These are phyloP conservation scores for Rhizoctonia solani DNA, from an alignment of 1,284 basidiomycete genomes.

Conservation along the genomic window DNA sequence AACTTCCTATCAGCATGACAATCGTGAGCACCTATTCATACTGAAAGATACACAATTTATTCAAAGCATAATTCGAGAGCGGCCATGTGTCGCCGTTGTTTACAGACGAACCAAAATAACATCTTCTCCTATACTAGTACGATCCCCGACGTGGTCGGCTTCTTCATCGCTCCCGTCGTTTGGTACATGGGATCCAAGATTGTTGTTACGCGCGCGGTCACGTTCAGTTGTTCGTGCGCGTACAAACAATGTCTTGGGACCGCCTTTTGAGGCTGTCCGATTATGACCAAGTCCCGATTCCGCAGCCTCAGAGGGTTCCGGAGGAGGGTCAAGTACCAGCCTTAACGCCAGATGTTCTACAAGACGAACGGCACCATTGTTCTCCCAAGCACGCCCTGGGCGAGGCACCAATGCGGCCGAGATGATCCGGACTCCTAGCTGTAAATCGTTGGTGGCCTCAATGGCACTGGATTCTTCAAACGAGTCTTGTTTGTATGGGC, in stretches of 20 bases:
- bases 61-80: no score
- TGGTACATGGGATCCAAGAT: conserved; percentile 4
- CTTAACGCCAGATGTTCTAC: conserved; percentile 7
- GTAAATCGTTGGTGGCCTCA: no score
- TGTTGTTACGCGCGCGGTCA: not conserved
- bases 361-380: conserved; percentile 18
- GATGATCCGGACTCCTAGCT: conserved; percentile 18
- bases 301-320: not conserved
- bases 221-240: conserved; percentile 25
- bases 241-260: conserved; percentile 24
- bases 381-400: conserved; percentile 26
- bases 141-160: conserved; percentile 22
- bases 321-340: conserved; percentile 1
- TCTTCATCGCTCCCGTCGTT: conserved; percentile 30
- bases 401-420: conserved; percentile 29
- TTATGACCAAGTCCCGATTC: not conserved
- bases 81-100: not conserved
- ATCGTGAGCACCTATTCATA: not conserved
- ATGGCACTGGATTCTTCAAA: not conserved
- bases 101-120: conserved; percentile 4
- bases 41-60: no score
- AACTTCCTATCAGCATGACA: not conserved
- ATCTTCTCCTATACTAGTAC: conserved; percentile 22
- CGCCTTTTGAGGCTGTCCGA: conserved; percentile 4
- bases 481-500: conserved; percentile 15